Percentiles rank a stretch among this genome's conserved stretches.
These are phyloP conservation scores for Tanozyma kutaoensis DNA, from an alignment of 805 yeast species.

Conservation along the genomic window DNA sequence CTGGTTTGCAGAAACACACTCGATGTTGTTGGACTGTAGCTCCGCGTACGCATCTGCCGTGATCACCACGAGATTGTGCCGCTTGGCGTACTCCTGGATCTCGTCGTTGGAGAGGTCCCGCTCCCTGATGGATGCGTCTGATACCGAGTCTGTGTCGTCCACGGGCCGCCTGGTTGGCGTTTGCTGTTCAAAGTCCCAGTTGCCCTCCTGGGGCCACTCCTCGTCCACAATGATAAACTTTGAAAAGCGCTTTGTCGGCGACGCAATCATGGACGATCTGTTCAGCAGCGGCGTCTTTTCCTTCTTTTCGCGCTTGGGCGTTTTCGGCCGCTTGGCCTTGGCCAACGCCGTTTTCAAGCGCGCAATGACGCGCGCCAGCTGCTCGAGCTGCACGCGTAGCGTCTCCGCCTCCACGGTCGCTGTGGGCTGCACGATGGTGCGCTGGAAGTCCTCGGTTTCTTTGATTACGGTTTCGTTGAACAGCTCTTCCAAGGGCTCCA, in stretches of 20 bases:
- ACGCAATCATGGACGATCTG: slow-evolving; percentile 10
- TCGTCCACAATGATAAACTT: slow-evolving; percentile 16
- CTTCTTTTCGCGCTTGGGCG: slow-evolving; percentile 5
- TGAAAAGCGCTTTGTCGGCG: slow-evolving; percentile 25
- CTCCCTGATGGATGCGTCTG: no score
- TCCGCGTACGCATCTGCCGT: slow-evolving; percentile 19
- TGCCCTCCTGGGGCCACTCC: slow-evolving; percentile 9
- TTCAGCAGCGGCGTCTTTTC: slow-evolving; percentile 5
- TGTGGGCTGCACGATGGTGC: no score
- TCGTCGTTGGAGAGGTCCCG: slow-evolving; percentile 12
- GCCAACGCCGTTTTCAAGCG: slow-evolving; percentile 39
- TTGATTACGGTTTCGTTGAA: no score
- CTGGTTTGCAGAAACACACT: slow-evolving; percentile 10
- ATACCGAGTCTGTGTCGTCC: no score
- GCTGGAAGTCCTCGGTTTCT: no score
- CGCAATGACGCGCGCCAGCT: slow-evolving; percentile 50
- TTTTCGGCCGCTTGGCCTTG: slow-evolving; percentile 18
- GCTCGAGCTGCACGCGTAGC: slow-evolving; percentile 46
- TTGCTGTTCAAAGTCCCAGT: slow-evolving; percentile 16
- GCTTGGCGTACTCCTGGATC: slow-evolving; percentile 20
- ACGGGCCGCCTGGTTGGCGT: no score
- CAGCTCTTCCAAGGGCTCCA: no score
- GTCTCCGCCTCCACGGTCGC: slow-evolving; percentile 45
- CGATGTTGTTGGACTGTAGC: slow-evolving; percentile 12
- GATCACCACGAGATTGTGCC: slow-evolving; percentile 17